phyloP scores from a whole-genome alignment of 345 rosid genomes.

The Syzygium jambos region DNA sequence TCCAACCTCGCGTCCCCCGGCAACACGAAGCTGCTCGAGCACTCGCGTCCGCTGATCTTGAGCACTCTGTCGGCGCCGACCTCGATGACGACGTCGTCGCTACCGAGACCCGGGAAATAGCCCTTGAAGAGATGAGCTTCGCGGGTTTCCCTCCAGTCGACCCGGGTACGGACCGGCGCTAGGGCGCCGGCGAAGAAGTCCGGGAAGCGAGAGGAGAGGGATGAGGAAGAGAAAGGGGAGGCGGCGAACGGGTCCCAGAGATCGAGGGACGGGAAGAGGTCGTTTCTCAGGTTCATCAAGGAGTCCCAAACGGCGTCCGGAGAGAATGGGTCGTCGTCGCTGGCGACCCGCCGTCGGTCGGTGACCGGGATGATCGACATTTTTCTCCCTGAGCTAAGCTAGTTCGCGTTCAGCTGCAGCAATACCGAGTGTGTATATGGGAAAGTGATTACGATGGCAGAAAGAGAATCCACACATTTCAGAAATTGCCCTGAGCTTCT shows the following conservation, averaged over 20 bases:
- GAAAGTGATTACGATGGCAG: neutral
- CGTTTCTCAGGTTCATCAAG: neutral
- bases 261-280: constrained; percentile 7
- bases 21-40: constrained; percentile 4
- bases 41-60: neutral
- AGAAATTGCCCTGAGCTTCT: neutral
- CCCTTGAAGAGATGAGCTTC: constrained; percentile 11
- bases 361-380: constrained; percentile 8
- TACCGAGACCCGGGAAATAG: constrained; percentile 4
- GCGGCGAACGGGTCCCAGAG: neutral
- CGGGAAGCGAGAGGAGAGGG: neutral
- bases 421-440: neutral
- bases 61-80: constrained; percentile 8
- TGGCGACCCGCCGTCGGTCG: neutral
- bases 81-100: constrained; percentile 8
- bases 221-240: neutral
- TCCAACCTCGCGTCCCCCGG: constrained; percentile 7
- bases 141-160: constrained; percentile 13
- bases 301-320: constrained; percentile 3
- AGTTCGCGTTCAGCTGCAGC: neutral
- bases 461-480: neutral
- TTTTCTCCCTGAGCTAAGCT: neutral
- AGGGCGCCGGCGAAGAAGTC: neutral
- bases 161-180: constrained; percentile 1
- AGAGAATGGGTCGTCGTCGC: neutral